A percentile compares a stretch with the other conserved stretches of the same genome.
These are phyloP conservation scores for Candida vaughaniae DNA, from an alignment of 805 yeast species.

Conservation along the genomic window DNA sequence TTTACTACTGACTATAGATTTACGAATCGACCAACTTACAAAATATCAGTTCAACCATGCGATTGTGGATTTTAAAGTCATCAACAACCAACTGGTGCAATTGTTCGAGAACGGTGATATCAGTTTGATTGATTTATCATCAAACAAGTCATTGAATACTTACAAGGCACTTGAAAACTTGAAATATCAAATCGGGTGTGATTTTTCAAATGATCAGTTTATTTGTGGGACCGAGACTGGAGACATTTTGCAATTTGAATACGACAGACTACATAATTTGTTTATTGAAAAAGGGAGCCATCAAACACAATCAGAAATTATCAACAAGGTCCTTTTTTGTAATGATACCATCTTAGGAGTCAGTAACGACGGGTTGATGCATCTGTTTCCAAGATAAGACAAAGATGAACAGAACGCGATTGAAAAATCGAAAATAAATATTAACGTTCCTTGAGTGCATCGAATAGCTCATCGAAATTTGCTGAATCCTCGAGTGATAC, in stretches of 20 bases:
- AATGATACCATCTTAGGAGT: neutral
- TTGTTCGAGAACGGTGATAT: slow-evolving; percentile 10
- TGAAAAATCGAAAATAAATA: too few relatives aligned
- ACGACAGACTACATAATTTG: slow-evolving; percentile 2
- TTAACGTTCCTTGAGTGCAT: too few relatives aligned
- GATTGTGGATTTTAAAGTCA: slow-evolving; percentile 10
- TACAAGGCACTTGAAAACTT: slow-evolving; percentile 6
- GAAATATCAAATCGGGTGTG: slow-evolving; percentile 5
- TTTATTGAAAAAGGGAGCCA: neutral
- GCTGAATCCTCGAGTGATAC: neutral
- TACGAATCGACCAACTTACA: slow-evolving; percentile 17
- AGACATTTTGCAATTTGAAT: neutral
- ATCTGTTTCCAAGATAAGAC: slow-evolving; percentile 1
- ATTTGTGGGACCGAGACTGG: slow-evolving; percentile 7
- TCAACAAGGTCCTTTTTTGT: slow-evolving; percentile 2
- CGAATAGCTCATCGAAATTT: too few relatives aligned
- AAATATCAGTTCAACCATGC: slow-evolving; percentile 9
- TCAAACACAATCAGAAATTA: neutral
- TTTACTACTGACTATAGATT: slow-evolving; percentile 20
- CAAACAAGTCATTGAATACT: slow-evolving; percentile 3
- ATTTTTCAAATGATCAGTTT: neutral
- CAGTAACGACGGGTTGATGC: slow-evolving; percentile 4
- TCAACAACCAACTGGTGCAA: slow-evolving; percentile 2
- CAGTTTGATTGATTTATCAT: slow-evolving; percentile 4
- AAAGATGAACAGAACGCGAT: too few relatives aligned